Conservation (phyloP, 306 rosid species). For the Rubus parviflorus region DNA sequence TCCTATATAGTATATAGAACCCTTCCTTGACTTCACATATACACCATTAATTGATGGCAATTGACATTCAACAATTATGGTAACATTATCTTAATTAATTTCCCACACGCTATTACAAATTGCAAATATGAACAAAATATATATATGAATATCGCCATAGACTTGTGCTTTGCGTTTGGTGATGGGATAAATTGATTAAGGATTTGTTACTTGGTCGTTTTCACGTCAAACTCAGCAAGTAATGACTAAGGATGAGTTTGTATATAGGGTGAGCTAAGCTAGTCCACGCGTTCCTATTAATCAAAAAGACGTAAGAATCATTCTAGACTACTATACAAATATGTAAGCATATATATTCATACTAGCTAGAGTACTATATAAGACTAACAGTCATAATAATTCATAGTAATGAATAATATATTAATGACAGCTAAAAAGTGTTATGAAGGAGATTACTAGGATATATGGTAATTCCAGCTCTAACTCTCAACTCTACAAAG, state of each 20-base stretch:
- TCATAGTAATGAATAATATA: not conserved
- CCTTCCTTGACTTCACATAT: not conserved
- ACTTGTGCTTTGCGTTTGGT: not conserved
- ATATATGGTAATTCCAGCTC: not conserved
- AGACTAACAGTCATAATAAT: not conserved
- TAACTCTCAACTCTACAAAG: not conserved
- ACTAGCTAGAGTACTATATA: too few relatives aligned
- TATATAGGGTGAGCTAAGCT: not conserved
- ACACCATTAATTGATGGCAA: too few relatives aligned
- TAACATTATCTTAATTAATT: too few relatives aligned
- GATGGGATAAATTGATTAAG: not conserved
- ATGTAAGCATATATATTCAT: too few relatives aligned
- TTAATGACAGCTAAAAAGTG: not conserved
- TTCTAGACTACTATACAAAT: too few relatives aligned
- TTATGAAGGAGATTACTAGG: not conserved
- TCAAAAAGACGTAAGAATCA: not conserved
- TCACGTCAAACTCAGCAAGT: not conserved
- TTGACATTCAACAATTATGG: too few relatives aligned
- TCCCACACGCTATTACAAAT: not conserved
- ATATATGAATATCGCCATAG: not conserved
- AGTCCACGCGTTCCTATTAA: not conserved
- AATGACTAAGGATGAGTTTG: not conserved
- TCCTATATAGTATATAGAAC: not conserved
- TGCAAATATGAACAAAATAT: not conserved
- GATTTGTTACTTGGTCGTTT: conserved; percentile 9